These are phyloP conservation scores for Naumovozyma baii DNA, from an alignment of 805 yeast species.

Conservation along the genomic window DNA sequence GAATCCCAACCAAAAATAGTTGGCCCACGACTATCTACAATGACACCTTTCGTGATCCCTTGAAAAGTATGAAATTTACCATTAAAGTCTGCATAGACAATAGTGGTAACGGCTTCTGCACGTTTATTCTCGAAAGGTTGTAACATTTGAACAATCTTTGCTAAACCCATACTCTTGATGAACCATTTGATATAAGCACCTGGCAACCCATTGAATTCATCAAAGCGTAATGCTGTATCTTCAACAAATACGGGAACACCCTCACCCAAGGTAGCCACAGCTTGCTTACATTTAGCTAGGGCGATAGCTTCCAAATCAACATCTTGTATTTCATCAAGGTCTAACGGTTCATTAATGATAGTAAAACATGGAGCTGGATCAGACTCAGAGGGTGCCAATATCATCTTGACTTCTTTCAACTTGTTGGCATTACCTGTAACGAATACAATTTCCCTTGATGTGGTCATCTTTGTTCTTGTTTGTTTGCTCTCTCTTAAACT, in stretches of 20 bases:
- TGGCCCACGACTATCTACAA: slow-evolving; percentile 73
- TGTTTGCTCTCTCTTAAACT: not conserved
- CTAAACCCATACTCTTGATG: slow-evolving; percentile 60
- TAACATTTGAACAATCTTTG: slow-evolving; percentile 68
- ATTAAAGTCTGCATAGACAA: slow-evolving; percentile 82
- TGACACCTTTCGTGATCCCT: slow-evolving; percentile 72
- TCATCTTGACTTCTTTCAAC: slow-evolving; percentile 71
- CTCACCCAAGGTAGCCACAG: slow-evolving; percentile 51
- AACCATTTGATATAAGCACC: slow-evolving; percentile 98
- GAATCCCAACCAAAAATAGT: slow-evolving; percentile 92
- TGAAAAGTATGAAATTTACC: slow-evolving; percentile 74
- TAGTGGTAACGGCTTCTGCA: slow-evolving; percentile 85
- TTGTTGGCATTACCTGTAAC: slow-evolving; percentile 89
- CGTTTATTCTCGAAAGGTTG: slow-evolving; percentile 72
- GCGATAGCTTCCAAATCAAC: slow-evolving; percentile 70
- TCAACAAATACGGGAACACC: slow-evolving; percentile 85
- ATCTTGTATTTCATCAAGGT: slow-evolving; percentile 88
- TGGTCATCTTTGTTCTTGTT: not conserved
- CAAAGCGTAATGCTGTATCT: slow-evolving; percentile 83
- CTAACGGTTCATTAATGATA: slow-evolving; percentile 57
- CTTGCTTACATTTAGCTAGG: slow-evolving; percentile 55
- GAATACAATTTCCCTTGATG: slow-evolving; percentile 40
- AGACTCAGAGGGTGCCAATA: slow-evolving; percentile 33
- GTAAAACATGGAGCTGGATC: slow-evolving; percentile 16
- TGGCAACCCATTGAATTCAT: slow-evolving; percentile 75